Evolutionary conservation across 2,329 filamentous ascomycete species (phyloP), one percentile per base, ranked within the genome.

Genomic region (Cryphonectria carpinicola): DNA sequence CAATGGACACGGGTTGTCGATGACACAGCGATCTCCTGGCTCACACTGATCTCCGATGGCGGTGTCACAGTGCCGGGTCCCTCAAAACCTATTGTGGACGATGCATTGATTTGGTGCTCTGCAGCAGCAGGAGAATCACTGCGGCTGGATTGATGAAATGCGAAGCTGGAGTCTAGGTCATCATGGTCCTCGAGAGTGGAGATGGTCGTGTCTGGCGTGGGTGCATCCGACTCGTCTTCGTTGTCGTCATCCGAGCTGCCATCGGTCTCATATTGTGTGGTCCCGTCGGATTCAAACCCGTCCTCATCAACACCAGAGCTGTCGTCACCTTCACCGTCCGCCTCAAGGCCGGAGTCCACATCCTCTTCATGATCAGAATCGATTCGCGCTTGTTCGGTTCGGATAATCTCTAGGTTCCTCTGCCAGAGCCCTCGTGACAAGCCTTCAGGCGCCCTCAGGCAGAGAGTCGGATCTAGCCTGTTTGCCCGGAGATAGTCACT

Each of bases 161-260:
- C 19, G 11, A n/a, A 43, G 22, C 14, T 32, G 13, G 41, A 64
- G 13, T 19, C 41, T 1, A n/a, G 25, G 39, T 64, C 62, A 32
- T 25, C 62, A 5, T 28, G 39, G 28, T 17, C 25, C 43, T 43
- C 39, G 39, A 64, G 39, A 64, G 25, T 64, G 6, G 62, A 49
- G 62, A 32, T 46, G 41, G n/a, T 64, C 4, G 37, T 64, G 39
- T 46, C 41, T 46, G 62, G 62, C n/a, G 62, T 64, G 22, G 41
- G 62, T 1, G 28, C 8, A 46, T 46, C 62, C n/a, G 25, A 17
- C 10, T 64, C 61, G 8, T 46, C 41, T 64, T 64, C 39, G 41
- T 43, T 6, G 28, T 35, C 37, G 41, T 64, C 61, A 46, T n/a
- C n/a, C 25, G 17, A 43, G 39, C n/a, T 43, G 43, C 22, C 25